phyloP scores from a whole-genome alignment of 2,329 filamentous ascomycete species.

The Phialocephala sp. region DNA sequence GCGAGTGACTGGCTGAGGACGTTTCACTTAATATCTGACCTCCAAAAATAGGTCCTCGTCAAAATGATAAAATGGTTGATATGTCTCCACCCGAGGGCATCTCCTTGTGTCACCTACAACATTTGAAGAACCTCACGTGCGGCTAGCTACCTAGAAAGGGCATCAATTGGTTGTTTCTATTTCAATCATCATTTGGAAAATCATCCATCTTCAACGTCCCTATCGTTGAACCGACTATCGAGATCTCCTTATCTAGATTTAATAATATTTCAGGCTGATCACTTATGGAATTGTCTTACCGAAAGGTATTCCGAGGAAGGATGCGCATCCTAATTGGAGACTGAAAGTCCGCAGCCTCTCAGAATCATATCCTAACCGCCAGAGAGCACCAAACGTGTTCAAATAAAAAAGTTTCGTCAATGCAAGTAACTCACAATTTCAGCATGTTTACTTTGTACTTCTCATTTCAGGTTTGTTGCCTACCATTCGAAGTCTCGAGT shows the following conservation, averaged over 20 bases:
- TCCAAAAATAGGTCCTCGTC: slow-evolving; percentile 25
- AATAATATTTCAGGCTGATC: not conserved
- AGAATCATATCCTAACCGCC: not conserved
- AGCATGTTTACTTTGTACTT: not conserved
- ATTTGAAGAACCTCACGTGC: not conserved
- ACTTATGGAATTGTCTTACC: not conserved
- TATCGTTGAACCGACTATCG: not conserved
- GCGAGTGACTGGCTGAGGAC: slow-evolving; percentile 13
- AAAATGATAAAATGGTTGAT: slow-evolving; percentile 11
- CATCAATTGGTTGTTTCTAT: not conserved
- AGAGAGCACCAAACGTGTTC: not conserved
- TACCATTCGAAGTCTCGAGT: not conserved
- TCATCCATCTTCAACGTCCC: not conserved
- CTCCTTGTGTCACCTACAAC: not conserved
- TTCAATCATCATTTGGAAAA: not conserved
- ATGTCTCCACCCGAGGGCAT: not conserved
- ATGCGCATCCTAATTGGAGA: not conserved
- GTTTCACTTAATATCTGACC: slow-evolving; percentile 15
- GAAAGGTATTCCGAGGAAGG: not conserved
- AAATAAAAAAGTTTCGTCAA: not conserved
- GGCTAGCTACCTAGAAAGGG: not conserved
- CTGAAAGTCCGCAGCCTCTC: not conserved
- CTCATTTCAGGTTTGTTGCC: not conserved
- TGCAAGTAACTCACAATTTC: not conserved
- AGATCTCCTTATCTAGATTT: not conserved